Conservation (phyloP, 345 rosid genomes). For the Excoecaria agallocha region DNA sequence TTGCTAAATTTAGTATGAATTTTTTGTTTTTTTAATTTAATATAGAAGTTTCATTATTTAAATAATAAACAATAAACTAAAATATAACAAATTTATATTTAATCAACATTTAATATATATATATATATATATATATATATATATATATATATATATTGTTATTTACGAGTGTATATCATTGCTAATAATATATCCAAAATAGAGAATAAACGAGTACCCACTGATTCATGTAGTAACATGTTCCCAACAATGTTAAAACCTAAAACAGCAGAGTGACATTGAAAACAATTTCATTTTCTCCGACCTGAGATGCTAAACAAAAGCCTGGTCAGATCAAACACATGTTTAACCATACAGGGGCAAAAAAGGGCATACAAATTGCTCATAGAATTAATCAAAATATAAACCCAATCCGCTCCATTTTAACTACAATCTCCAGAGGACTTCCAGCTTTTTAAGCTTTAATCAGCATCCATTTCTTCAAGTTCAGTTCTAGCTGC, state of each 20-base stretch:
- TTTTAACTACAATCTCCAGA: conserved; percentile 1
- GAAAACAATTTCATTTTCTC: neutral
- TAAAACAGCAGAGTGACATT: neutral
- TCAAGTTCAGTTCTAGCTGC: conserved; percentile 88
- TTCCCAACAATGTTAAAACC: neutral
- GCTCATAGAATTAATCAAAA: neutral
- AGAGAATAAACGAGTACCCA: neutral
- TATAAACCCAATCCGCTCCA: neutral
- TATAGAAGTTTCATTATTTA: too few species aligned
- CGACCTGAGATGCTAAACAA: neutral
- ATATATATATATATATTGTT: too few species aligned
- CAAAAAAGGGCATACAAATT: neutral
- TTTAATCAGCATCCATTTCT: conserved; percentile 97
- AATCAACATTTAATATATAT: too few species aligned
- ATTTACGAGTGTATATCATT: too few species aligned
- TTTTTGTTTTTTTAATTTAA: too few species aligned
- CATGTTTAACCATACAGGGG: conserved; percentile 1
- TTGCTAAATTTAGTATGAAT: too few species aligned
- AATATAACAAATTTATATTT: too few species aligned
- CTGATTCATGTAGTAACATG: neutral
- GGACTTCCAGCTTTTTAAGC: neutral
- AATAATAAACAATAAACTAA: too few species aligned
- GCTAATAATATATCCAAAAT: too few species aligned
- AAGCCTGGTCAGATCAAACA: conserved; percentile 5
- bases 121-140: too few species aligned